Evolutionary conservation across 371 early-diverging fungal species (phyloP), one percentile per base, ranked within the genome.

Genomic region (Mucor mucedo): DNA sequence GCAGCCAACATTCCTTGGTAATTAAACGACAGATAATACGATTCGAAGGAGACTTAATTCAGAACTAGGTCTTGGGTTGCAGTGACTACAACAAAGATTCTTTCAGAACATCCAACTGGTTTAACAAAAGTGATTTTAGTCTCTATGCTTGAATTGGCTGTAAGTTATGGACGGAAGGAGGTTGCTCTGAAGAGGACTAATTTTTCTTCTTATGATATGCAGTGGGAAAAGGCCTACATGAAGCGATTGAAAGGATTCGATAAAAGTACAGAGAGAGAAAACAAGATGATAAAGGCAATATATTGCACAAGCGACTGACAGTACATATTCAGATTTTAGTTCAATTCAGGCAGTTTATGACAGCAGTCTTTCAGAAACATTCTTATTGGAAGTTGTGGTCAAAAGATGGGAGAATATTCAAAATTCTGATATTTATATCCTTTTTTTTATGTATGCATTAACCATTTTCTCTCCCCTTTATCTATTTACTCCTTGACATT

Each of bases 1-100:
- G 52, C 64, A 10, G 16, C 71, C 5, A 60, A 66, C 0, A 66
- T 71, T 21, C 71, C 71, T 29, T 70, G 71, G 71, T 69, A 63
- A 44, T 41, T 14, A 41, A 56, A 27, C 29, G 14, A 33, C 6
- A 29, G 5, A 33, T 29, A 35, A 28, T 2, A 30, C 33, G 27
- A 9, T 33, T 28, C 16, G 21, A 11, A 11, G n/a, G 16, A 11
- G 2, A 10, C 14, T 5, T 52, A 14, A 29, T 9, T 44, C 6
- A 49, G 5, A 30, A 8, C 4, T 60, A 72, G 72, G 72, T 62
- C 66, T 39, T 73, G 73, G 73, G 62, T 70, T 29, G 73, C 73
- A 16, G 58, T 63, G 5, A 59, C 54, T 21, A 44, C 66, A 45
- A 61, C 67, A 11, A 49, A 54, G 4, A 53, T 59, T 32, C 13